Evolutionary conservation across 139 green algal species (phyloP).

Genomic region (Trebouxia sp.): DNA sequence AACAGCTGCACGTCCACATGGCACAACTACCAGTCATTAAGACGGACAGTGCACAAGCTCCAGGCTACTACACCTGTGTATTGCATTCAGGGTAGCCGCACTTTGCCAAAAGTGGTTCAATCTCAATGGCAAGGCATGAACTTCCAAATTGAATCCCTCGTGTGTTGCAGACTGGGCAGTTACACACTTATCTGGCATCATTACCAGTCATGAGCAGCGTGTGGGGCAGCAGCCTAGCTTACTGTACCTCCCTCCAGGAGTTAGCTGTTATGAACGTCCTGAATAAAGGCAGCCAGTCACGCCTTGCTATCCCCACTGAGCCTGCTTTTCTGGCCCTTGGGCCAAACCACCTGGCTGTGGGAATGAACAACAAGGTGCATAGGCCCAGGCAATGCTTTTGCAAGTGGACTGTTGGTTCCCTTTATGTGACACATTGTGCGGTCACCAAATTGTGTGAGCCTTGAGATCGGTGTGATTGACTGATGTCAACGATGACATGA

Average conservation of each 20-base stretch:
- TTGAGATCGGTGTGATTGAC: too few species aligned
- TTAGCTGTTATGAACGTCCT: conserved; percentile 63
- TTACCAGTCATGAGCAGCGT: conserved; percentile 65
- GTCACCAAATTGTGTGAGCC: too few species aligned
- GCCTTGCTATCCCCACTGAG: conserved; percentile 58
- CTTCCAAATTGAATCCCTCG: too few species aligned
- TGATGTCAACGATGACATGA: too few species aligned
- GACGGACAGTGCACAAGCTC: neutral
- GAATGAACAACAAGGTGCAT: conserved; percentile 73
- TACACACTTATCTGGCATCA: conserved; percentile 63
- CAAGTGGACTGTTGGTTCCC: too few species aligned
- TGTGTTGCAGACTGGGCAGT: conserved; percentile 41
- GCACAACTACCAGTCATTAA: conserved; percentile 58
- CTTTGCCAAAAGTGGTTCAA: too few species aligned
- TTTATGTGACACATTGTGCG: too few species aligned
- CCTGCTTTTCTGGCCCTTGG: conserved; percentile 70
- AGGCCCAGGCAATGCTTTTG: neutral
- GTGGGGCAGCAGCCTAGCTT: conserved; percentile 38
- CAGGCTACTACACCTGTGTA: too few species aligned
- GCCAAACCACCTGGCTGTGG: conserved; percentile 64
- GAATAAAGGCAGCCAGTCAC: neutral
- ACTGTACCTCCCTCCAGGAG: conserved; percentile 72
- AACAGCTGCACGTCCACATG: conserved; percentile 55
- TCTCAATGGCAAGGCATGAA: too few species aligned
- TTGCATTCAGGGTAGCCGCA: too few species aligned